Evolutionary conservation across 495 filamentous ascomycete genomes (phyloP).

Genomic region (Podospora didyma): DNA sequence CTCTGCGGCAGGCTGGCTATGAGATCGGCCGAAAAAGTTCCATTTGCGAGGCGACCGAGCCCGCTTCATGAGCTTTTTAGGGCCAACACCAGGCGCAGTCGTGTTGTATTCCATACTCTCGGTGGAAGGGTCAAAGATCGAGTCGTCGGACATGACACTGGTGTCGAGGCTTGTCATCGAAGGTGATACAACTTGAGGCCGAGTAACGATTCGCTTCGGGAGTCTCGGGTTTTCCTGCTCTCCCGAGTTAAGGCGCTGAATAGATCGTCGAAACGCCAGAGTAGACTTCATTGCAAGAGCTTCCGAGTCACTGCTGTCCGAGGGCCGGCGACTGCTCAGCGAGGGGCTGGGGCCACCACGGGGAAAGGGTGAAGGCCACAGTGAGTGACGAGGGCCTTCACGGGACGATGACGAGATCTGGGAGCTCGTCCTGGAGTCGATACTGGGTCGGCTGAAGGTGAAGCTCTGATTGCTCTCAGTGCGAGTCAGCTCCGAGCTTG

Average conservation of each 20-base stretch:
- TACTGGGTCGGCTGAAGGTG: conserved; percentile 42
- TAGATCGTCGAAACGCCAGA: conserved; percentile 49
- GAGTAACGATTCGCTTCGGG: conserved; percentile 40
- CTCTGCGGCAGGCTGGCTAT: conserved; percentile 46
- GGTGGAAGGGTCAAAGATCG: conserved; percentile 26
- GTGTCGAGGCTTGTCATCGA: conserved; percentile 47
- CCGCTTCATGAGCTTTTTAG: conserved; percentile 55
- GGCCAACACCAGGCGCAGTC: conserved; percentile 10
- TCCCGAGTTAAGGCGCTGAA: conserved; percentile 41
- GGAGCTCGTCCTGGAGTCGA: conserved; percentile 44
- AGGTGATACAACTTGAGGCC: conserved; percentile 33
- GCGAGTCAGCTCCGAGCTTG: conserved; percentile 48
- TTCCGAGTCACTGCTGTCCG: conserved; percentile 51
- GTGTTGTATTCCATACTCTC: conserved; percentile 16
- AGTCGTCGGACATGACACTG: conserved; percentile 51
- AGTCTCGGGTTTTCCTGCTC: conserved; percentile 34
- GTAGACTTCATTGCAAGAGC: conserved; percentile 37
- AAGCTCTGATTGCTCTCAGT: conserved; percentile 63
- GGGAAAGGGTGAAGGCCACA: conserved; percentile 52
- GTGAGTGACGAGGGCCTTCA: conserved; percentile 34
- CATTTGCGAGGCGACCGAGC: conserved; percentile 63
- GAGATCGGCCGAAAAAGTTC: conserved; percentile 78
- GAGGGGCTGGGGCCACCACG: conserved; percentile 20
- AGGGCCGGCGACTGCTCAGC: conserved; percentile 35
- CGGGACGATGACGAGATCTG: conserved; percentile 38